Evolutionary conservation across 352 stramenopile genomes (phyloP), one percentile per base, ranked within the genome.

Genomic region (Phytophthora quininea): DNA sequence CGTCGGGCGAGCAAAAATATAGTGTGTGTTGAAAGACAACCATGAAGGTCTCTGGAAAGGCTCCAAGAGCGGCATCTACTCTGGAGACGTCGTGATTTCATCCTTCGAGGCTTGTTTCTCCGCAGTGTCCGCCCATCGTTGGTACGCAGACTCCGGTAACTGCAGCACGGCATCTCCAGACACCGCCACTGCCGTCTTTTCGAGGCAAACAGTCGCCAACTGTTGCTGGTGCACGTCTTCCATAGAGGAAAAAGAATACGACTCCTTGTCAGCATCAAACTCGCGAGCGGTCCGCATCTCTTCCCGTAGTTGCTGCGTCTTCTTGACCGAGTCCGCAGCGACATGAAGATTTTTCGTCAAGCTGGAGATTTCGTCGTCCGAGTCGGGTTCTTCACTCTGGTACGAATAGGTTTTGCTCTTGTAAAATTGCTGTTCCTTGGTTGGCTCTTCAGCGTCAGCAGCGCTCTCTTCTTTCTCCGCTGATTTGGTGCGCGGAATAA

Each of bases 101-200:
- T 49, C 24, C 29, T 38, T 54, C 31, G 37, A 30, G 42, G 61
- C 37, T 29, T 67, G 59, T 27, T 73, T 70, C 54, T 73, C 54
- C 32, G 55, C 33, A 58, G 59, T 61, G 31, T 64, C 42, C 15
- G 54, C 77, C 86, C 86, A 95, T 65, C 88, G 73, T 32, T 90
- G 74, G 49, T 89, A 91, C 11, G 88, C 73, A 4, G 79, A 90
- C 74, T 90, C 78, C 8, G 86, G 75, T 24, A 95, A 66, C 48
- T 91, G 79, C 56, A 95, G 51, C 54, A 91, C 78, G 1, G 86
- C 86, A 43, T 93, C 84, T 0, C 86, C 86, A 3, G 86, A 91
- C 30, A 90, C 83, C 29, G 86, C 84, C 47, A 92, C 73, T 1
- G 85, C 79, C 29, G 84, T 92, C 31, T 74, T 77, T 61, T 95